Evolutionary conservation across 2,329 filamentous ascomycete genomes (phyloP), one percentile per base, ranked within the genome.

Genomic region (Epichloe uncinata): DNA sequence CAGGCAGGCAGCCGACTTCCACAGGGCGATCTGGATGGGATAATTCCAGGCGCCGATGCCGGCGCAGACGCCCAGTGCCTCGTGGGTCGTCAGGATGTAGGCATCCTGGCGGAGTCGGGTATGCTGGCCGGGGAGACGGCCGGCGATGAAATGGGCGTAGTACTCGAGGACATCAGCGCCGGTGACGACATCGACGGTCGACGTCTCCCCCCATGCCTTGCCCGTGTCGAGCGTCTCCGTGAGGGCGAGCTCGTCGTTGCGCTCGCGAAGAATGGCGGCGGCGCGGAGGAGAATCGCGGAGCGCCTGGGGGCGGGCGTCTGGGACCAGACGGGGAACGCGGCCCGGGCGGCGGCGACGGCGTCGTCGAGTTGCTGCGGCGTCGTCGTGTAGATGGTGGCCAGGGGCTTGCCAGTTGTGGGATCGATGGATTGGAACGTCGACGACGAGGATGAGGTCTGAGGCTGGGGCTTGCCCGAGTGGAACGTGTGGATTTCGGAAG

Each of bases 41-140:
- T 94, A 94, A 68, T 94, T 94, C 87, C 87, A 94, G 13, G 88
- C 88, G 50, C 87, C 88, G 56, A 94, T 94, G 50, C 86, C 88
- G 13, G 79, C 88, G 63, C 87, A 94, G 13, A 93, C 87, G 26
- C 88, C 88, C 16, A 94, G 71, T 5, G 88, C 77, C 57, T 87
- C 84, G 64, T 93, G 91, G 60, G 80, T 83, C 11, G 85, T 90
- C 66, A 90, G 88, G 37, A 93, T 80, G 78, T 84, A 89, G 4
- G 87, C 87, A 56, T 87, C 82, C 47, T 81, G 73, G 38, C 88
- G 76, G 41, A 94, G 72, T 50, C 82, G 79, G 45, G 82, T 82
- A 18, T 85, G 84, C 66, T 91, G 86, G 52, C 87, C 87, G 59
- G 91, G 89, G 54, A 91, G 70, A 20, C 87, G 84, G 49, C 86